Evolutionary conservation across 805 yeast genomes (phyloP), one percentile per base, ranked within the genome.

Genomic region (Schizosaccharomyces octosporus): DNA sequence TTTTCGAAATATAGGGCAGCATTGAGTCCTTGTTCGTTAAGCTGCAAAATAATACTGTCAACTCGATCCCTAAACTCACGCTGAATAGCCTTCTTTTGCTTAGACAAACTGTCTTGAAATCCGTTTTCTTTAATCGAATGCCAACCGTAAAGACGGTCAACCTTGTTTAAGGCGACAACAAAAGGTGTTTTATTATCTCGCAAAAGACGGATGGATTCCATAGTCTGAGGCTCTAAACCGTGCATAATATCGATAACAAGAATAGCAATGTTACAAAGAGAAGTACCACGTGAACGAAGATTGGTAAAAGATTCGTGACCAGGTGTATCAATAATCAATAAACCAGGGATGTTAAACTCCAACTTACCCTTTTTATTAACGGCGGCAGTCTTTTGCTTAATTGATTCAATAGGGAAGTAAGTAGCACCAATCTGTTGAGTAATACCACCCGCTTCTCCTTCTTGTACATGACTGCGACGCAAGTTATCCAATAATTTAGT

Each of bases 371-470:
- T 95, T 65, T 81, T 77, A 62, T 85, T 81, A 97, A 93, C 90
- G 60, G 85, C 94, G 58, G 81, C 84, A 32, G 97, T 93, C 76
- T 93, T 93, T 70, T 82, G 82, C 73, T 83, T 83, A 69, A 93
- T 87, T 55, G 97, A 88, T 39, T 85, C 94, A 66, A 93, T 88
- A 64, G 98, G 98, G 87, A 93, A 93, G 73, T 93, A 93, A 27
- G 99, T 93, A 62, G 99, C 99, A 81, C 99, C 99, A 71, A 93
- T 93, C 76, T 93, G 99, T 79, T 93, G 99, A 66, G 99, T 93
- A 72, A 93, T 93, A 78, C 99, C 99, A 78, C 99, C 99, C 62
- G 99, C 99, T 77, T 93, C 99, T 71, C 98, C 99, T 72, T 97
- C 99, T 77, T 93, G 99, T 64, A 93, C 99, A 70, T 93, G 93